Conservation (phyloP, 768 basidiomycete genomes). For the Suillus decipiens region DNA sequence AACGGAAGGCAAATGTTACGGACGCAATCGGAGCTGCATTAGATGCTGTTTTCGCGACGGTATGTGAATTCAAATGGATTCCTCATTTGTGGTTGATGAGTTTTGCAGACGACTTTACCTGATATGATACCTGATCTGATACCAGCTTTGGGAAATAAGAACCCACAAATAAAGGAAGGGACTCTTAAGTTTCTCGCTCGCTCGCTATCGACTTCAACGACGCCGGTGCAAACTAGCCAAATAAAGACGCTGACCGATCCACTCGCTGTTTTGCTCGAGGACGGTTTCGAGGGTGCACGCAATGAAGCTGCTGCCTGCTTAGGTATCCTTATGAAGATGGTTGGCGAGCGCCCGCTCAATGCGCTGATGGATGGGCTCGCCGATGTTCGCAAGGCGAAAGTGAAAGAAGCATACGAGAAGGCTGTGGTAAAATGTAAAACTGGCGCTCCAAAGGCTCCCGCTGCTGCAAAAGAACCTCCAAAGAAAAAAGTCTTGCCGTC, state of each 20-base stretch:
- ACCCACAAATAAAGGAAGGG: conserved; percentile 95
- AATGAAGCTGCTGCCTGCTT: conserved; percentile 87
- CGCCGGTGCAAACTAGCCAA: conserved; percentile 71
- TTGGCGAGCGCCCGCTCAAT: conserved; percentile 90
- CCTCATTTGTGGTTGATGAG: conserved; percentile 12
- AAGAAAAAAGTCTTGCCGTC: conserved; percentile 39
- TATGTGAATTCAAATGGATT: conserved; percentile 41
- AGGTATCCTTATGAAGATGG: conserved; percentile 93
- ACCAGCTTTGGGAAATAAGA: conserved; percentile 80
- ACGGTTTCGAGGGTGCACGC: conserved; percentile 85
- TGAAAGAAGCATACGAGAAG: conserved; percentile 91
- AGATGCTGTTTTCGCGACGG: conserved; percentile 85
- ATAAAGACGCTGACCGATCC: conserved; percentile 82
- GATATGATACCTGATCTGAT: conserved; percentile 86
- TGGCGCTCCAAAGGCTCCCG: conserved; percentile 46
- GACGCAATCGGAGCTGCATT: conserved; percentile 86
- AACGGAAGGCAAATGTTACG: conserved; percentile 87
- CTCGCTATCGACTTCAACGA: conserved; percentile 68
- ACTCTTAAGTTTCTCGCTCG: conserved; percentile 85
- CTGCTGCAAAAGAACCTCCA: conserved; percentile 33
- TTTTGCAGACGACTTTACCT: conserved; percentile 65
- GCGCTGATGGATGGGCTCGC: conserved; percentile 83
- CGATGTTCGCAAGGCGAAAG: conserved; percentile 87
- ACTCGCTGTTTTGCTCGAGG: conserved; percentile 77
- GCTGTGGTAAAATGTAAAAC: conserved; percentile 89